Conservation (phyloP, 1,284 basidiomycete genomes). For the Cryptococcus hybrid region DNA sequence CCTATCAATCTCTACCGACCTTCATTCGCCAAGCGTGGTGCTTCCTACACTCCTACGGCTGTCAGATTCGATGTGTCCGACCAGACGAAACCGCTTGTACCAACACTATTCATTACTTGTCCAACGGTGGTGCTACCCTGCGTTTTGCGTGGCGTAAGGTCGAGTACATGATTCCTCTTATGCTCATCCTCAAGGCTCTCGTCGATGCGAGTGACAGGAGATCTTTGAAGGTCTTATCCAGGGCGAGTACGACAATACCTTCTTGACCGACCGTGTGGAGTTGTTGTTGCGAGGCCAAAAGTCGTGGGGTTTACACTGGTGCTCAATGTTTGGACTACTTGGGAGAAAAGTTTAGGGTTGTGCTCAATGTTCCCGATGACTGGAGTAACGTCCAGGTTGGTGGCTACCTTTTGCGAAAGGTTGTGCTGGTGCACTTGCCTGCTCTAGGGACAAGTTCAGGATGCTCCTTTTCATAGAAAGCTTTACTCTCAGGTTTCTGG, state of each 20-base stretch:
- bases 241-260: constrained; percentile 96
- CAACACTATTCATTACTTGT: constrained; percentile 95
- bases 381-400: constrained; percentile 85
- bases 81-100: constrained; percentile 89
- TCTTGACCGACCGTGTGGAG: constrained; percentile 96
- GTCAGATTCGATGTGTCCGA: constrained; percentile 92
- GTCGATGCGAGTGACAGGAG: constrained; percentile 93
- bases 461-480: constrained; percentile 99
- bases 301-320: constrained; percentile 84
- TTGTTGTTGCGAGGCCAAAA: constrained; percentile 97
- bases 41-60: constrained; percentile 91
- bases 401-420: constrained; percentile 75
- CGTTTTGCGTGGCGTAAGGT: constrained; percentile 98
- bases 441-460: constrained; percentile 91
- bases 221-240: constrained; percentile 98
- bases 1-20: constrained; percentile 73
- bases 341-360: constrained; percentile 96
- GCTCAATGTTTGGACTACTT: constrained; percentile 93
- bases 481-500: constrained; percentile 89
- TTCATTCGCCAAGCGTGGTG: constrained; percentile 88
- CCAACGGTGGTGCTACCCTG: constrained; percentile 92
- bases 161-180: constrained; percentile 98
- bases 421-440: constrained; percentile 88
- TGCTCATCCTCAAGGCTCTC: constrained; percentile 94
- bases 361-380: constrained; percentile 89